Evolutionary conservation across 2,329 filamentous ascomycete species (phyloP), one percentile per base, ranked within the genome.

Genomic region (Fusarium pseudoanthophilum): DNA sequence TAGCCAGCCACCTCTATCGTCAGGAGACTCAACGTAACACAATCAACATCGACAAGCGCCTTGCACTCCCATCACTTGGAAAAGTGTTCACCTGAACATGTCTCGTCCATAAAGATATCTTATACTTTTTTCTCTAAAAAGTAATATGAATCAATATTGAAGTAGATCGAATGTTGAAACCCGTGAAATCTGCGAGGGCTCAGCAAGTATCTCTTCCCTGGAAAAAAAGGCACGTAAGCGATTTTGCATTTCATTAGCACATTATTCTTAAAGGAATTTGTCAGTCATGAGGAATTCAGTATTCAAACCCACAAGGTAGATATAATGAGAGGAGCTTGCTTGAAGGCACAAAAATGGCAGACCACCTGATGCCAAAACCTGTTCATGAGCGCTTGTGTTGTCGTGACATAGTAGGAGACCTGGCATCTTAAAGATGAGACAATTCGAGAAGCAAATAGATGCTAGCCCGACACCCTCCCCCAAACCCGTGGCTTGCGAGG

Each of bases 341-440:
- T 59, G 42, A 74, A 73, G 67, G 67, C 71, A 68, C 28, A 59
- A 24, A 48, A 64, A 52, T 61, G 63, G 16, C 26, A 65, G 48
- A 49, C 56, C 60, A 67, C 42, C 37, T 62, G 37, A 57, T 49
- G 52, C 63, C 71, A 59, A 42, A 49, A 68, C 52, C 40, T 67
- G n/a, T 65, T 42, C 55, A 59, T 46, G 49, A 63, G 66, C 66
- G 63, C 61, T 67, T 71, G 66, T 52, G 58, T 70, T 74, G 72
- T 72, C 74, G 70, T 69, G 64, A 72, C 63, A 62, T 66, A 63
- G 57, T 61, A 40, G 51, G 36, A 56, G 36, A 46, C 63, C 66
- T 75, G 75, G 75, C 76, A 77, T 76, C 75, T 67, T 72, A 30
- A 73, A 63, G 51, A 56, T 24, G 60, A 70, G 51, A 70, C 58